Evolutionary conservation across 1,284 basidiomycete species (phyloP).

Genomic region (Cutaneotrichosporon cavernicola): DNA sequence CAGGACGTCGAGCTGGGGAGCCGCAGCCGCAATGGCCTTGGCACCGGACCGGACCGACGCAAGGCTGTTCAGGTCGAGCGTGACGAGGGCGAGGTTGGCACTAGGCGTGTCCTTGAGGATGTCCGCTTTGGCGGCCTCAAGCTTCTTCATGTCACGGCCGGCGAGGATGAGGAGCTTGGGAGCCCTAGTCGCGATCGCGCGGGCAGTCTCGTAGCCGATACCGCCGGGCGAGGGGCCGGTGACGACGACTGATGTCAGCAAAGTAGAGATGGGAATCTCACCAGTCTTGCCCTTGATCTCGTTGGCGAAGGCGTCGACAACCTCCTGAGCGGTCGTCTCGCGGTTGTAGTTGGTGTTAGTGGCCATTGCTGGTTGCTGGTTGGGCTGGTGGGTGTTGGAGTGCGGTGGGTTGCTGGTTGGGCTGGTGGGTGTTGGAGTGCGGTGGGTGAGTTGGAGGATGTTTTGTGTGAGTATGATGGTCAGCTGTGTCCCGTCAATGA

Average conservation of each 20-base stretch:
- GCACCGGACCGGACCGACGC: conserved; percentile 17
- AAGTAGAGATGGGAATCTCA: conserved; percentile 3
- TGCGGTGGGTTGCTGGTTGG: not conserved
- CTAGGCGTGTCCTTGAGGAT: conserved; percentile 18
- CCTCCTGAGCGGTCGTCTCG: conserved; percentile 21
- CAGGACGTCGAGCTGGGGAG: conserved; percentile 28
- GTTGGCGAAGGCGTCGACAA: conserved; percentile 13
- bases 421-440: not conserved
- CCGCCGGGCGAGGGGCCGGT: conserved; percentile 27
- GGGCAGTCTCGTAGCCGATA: conserved; percentile 27
- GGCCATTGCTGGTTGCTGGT: not conserved
- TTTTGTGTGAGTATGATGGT: no score
- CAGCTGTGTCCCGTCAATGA: no score
- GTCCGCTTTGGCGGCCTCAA: conserved; percentile 15
- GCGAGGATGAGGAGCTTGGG: conserved; percentile 28
- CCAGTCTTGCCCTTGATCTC: conserved; percentile 18
- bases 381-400: not conserved
- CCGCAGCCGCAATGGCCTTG: conserved; percentile 10
- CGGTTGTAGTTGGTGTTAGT: conserved; percentile 10
- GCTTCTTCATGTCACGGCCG: conserved; percentile 21
- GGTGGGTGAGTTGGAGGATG: not conserved
- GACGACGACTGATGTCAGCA: conserved; percentile 22
- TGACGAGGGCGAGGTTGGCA: conserved; percentile 13
- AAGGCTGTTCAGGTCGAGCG: conserved; percentile 24
- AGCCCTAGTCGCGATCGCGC: conserved; percentile 24